Percentiles rank a stretch among this genome's conserved stretches.
phyloP scores from a whole-genome alignment of 1,284 basidiomycete genomes.

The Tilletia walkeri region DNA sequence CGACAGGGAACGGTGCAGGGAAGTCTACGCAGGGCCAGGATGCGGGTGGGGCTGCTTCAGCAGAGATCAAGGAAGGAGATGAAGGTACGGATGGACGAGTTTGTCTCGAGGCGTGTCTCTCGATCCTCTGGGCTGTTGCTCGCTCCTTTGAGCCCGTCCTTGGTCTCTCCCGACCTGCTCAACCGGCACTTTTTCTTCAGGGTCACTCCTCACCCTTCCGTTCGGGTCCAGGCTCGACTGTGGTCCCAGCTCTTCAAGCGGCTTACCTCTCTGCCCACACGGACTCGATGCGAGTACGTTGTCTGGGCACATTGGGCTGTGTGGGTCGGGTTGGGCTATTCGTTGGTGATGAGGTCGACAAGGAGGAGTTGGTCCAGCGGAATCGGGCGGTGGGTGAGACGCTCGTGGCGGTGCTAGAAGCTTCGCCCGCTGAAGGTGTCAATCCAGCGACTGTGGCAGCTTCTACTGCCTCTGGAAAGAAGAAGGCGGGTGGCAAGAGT shows the following conservation, averaged over 20 bases:
- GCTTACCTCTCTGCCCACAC: conserved; percentile 33
- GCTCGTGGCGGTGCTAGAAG: conserved; percentile 33
- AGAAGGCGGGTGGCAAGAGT: not conserved
- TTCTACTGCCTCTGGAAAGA: not conserved
- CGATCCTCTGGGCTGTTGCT: conserved; percentile 42
- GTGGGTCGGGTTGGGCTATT: conserved; percentile 29
- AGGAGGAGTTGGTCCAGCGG: conserved; percentile 7
- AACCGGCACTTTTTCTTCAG: not conserved
- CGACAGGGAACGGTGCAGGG: not conserved
- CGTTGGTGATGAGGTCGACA: not conserved
- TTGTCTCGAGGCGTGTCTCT: conserved; percentile 45
- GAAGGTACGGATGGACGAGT: conserved; percentile 32
- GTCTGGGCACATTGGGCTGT: conserved; percentile 35
- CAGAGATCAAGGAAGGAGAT: conserved; percentile 29
- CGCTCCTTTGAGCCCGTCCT: conserved; percentile 21
- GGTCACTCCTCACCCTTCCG: conserved; percentile 2
- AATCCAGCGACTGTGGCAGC: not conserved
- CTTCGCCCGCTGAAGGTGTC: conserved; percentile 21
- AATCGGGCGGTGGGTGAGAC: conserved; percentile 32
- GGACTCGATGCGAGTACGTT: conserved; percentile 42
- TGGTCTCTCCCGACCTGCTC: not conserved
- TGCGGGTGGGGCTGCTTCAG: conserved; percentile 24
- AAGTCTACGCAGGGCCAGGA: not conserved
- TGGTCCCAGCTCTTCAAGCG: conserved; percentile 32
- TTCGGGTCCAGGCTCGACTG: not conserved